Evolutionary conservation across 768 basidiomycete genomes (phyloP), one percentile per base, ranked within the genome.

Genomic region (Russula sp.): DNA sequence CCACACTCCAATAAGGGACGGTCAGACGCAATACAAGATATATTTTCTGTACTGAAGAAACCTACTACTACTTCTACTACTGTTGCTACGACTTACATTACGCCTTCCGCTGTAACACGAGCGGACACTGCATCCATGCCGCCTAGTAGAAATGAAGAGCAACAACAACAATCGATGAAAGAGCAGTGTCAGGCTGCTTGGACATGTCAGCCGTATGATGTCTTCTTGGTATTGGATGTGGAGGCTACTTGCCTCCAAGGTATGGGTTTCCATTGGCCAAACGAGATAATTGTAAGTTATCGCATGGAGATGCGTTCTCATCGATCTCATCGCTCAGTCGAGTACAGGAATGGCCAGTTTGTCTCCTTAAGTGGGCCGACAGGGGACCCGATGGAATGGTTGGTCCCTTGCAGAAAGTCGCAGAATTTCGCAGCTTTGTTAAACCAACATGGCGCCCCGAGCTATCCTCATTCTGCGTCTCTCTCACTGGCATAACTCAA

Each of bases 401-500:
- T 11, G 81, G 79, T 63, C 77, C 79, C 49, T 78, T 98, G 26
- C 84, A 87, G 71, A 77, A 89, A 44, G 80, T 89, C 22, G 89
- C 85, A 68, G 90, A 92, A 73, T 98, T 94, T 77, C 86, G 90
- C 65, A 87, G 84, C 68, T 96, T 91, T 74, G 93, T 98, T 50
- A 80, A 80, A 71, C 96, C 96, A 8, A 89, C 86, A 7, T 98
- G 94, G 92, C 79, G 82, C 50, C 94, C 95, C 1, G 79, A 75
- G 57, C 80, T 99, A 8, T 88, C 91, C 8, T 76, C 81, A 4
- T 99, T 97, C 73, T 98, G 96, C 74, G 92, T 81, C 22, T 75
- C 83, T 40, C 79, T 99, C 52, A 99, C 96, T 11, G 94, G 94
- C 20, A 94, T 99, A 63, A 88, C 86, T 2, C 96, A 99, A 80